These are phyloP conservation scores for Mortierella sp. DNA, from an alignment of 371 early-diverging fungal species.

Conservation along the genomic window DNA sequence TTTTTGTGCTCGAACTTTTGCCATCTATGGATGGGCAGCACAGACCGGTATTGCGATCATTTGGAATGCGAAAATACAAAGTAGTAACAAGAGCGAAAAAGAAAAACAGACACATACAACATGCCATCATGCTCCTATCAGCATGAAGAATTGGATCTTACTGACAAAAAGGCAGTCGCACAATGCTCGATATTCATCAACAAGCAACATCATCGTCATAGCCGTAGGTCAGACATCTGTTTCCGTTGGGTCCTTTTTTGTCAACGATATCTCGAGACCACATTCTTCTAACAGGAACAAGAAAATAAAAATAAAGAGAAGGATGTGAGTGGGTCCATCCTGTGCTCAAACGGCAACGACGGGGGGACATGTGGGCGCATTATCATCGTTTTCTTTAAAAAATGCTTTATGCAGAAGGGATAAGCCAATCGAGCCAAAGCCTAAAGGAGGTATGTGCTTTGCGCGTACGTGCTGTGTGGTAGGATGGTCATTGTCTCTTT, in stretches of 20 bases:
- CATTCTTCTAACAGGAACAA: background rate
- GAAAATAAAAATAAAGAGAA: background rate
- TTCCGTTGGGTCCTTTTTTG: constrained; percentile 6
- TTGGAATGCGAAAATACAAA: background rate
- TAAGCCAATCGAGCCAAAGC: background rate
- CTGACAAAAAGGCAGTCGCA: background rate
- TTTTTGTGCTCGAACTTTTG: too few species aligned
- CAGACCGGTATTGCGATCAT: background rate
- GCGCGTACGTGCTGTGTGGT: too few species aligned
- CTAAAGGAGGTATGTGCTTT: too few species aligned
- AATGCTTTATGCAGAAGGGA: too few species aligned
- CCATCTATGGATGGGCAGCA: too few species aligned
- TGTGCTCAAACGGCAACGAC: background rate
- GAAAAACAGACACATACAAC: too few species aligned
- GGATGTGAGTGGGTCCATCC: background rate
- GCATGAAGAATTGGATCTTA: background rate
- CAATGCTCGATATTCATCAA: too few species aligned
- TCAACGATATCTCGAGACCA: background rate
- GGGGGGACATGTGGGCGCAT: background rate
- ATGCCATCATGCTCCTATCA: background rate
- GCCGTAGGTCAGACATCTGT: background rate
- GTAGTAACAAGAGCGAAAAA: background rate
- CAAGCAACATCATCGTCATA: background rate
- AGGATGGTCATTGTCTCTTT: too few species aligned
- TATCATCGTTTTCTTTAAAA: background rate